Base-by-base conservation (phyloP, 768 basidiomycete species). In the Tricholoma sp. region DNA sequence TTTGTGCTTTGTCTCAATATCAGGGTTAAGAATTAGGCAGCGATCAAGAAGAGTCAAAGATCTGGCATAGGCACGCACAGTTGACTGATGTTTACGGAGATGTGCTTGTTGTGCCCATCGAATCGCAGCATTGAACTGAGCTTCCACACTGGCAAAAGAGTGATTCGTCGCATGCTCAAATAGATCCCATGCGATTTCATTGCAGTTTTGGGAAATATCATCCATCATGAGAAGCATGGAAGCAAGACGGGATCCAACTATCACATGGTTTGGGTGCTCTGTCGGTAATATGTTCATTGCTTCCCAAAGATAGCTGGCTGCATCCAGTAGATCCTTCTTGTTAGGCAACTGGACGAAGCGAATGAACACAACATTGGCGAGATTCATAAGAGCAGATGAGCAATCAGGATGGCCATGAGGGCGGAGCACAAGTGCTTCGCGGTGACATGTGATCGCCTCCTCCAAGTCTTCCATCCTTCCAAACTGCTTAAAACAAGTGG, bases 401-500 rank as follows among this genome's bases (percentile, higher is more conserved):
- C 15, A 10, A 34, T 2, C 12, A 12, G 33, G 7, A 34, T 34
- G 33, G 33, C 51, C 51, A 2, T 20, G 51, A n/a, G 51, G 51
- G 37, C 28, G 51, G 36, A 52, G 51, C 8, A 15, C 51, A 52
- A 52, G 51, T 8, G 24, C 24, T 24, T 24, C 24, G 24, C 24
- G 24, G 24, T 24, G 4, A 24, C 24, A 24, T 24, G 24, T 24
- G 24, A 24, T 24, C 24, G 24, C 24, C 24, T 24, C 24, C 24
- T 24, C 24, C 24, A 24, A 24, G 24, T 24, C 24, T 24, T 24
- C 24, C 8, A 18, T 11, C n/a, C 33, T 36, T 3, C 55, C 52
- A 20, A 42, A n/a, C 20, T 36, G 29, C 6, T 49, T n/a, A 33
- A 55, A 64, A 3, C 57, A 57, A 39, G 37, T 45, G 39, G n/a